Evolutionary conservation across 345 rosid species (phyloP).

Genomic region (Ceriops zippeliana): DNA sequence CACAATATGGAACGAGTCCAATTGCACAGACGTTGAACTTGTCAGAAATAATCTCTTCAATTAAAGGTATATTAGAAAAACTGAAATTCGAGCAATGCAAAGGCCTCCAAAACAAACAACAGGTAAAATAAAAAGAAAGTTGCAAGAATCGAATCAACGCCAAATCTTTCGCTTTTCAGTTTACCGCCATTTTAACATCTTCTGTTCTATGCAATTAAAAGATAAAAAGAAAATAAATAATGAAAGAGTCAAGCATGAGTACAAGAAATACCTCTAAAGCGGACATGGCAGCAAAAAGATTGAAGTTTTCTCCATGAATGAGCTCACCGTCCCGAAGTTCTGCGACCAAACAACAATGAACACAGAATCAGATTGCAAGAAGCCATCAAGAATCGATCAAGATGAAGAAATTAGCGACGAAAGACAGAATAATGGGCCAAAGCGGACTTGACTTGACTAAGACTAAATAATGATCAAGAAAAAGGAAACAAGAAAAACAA

Average conservation of each 20-base stretch:
- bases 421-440: neutral
- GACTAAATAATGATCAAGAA: neutral
- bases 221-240: neutral
- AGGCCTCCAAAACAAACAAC: too few relatives aligned
- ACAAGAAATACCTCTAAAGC: conserved; percentile 74
- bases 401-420: too few relatives aligned
- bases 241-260: neutral
- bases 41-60: too few relatives aligned
- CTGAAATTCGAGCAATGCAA: too few relatives aligned
- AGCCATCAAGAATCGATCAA: too few relatives aligned
- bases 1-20: too few relatives aligned
- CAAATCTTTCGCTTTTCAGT: neutral
- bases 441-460: neutral
- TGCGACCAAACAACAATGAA: conserved; percentile 17
- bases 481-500: neutral
- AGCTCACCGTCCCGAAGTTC: conserved; percentile 84
- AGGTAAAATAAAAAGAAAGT: too few relatives aligned
- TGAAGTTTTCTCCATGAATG: conserved; percentile 81
- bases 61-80: too few relatives aligned
- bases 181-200: neutral
- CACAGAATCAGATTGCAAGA: too few relatives aligned
- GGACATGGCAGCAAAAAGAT: conserved; percentile 98
- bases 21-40: too few relatives aligned
- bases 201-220: neutral
- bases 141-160: too few relatives aligned